Conservation (phyloP, 2,329 filamentous ascomycete genomes). For the Albifimbria verrucaria region DNA sequence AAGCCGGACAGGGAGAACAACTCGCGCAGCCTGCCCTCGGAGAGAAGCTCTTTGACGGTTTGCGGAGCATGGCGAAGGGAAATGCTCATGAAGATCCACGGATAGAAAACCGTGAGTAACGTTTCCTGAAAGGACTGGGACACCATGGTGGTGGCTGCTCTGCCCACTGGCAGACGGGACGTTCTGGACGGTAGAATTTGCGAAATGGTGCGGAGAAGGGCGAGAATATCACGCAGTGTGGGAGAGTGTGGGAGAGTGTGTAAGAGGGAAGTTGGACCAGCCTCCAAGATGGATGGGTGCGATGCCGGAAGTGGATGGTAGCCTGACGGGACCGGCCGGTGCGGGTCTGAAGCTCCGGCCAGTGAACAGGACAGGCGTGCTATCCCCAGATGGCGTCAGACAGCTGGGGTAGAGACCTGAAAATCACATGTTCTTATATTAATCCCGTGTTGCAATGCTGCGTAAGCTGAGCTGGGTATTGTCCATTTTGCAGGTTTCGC, state of each 20-base stretch:
- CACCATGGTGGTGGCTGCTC: neutral
- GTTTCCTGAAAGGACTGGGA: slow-evolving; percentile 15
- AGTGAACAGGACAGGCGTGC: neutral
- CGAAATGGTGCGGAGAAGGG: neutral
- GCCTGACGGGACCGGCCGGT: neutral
- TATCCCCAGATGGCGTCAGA: too few relatives aligned
- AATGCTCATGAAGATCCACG: slow-evolving; percentile 51
- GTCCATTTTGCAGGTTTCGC: too few relatives aligned
- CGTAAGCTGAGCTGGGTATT: too few relatives aligned
- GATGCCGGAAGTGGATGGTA: neutral
- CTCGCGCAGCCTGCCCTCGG: slow-evolving; percentile 25
- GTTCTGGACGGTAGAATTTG: too few relatives aligned
- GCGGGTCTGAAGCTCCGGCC: slow-evolving; percentile 6
- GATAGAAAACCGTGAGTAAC: slow-evolving; percentile 36
- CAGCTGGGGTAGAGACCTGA: too few relatives aligned
- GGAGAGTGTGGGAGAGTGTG: neutral
- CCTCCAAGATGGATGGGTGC: neutral
- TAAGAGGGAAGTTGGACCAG: neutral
- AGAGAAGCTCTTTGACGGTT: slow-evolving; percentile 44
- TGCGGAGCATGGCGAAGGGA: slow-evolving; percentile 47
- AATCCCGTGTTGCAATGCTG: too few relatives aligned
- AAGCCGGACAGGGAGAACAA: slow-evolving; percentile 41
- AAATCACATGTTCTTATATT: too few relatives aligned
- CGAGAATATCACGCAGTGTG: neutral
- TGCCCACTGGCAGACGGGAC: too few relatives aligned